Percentiles rank a stretch among this genome's conserved stretches.
These are phyloP conservation scores for Cyberlindnera maritima DNA, from an alignment of 805 yeast species.

Conservation along the genomic window DNA sequence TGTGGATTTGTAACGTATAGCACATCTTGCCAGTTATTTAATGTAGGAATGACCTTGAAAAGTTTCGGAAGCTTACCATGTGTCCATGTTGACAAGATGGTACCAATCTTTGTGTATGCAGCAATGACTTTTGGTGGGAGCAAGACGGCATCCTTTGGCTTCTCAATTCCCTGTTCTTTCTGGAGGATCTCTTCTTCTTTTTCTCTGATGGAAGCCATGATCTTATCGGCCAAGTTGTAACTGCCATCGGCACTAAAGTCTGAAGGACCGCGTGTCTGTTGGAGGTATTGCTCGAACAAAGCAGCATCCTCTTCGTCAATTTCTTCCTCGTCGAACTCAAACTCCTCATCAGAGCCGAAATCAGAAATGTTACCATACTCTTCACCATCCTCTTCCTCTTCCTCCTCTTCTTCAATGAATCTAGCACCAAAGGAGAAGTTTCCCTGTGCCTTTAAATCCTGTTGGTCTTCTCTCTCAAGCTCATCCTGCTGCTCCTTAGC, in stretches of 20 bases:
- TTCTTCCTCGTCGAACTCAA: conserved; percentile 59
- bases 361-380: conserved; percentile 46
- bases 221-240: conserved; percentile 84
- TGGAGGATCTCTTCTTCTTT: conserved; percentile 46
- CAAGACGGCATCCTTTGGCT: conserved; percentile 68
- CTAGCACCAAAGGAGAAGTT: conserved; percentile 31
- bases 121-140: conserved; percentile 95
- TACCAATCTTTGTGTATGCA: conserved; percentile 91
- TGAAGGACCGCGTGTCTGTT: conserved; percentile 33
- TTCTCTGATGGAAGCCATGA: conserved; percentile 84
- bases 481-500: conserved; percentile 95
- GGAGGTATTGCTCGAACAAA: conserved; percentile 75
- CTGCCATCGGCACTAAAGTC: conserved; percentile 39
- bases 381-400: conserved; percentile 34
- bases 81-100: conserved; percentile 80
- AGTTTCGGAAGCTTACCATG: conserved; percentile 97
- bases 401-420: conserved; percentile 50
- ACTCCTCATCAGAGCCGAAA: conserved; percentile 45
- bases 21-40: conserved; percentile 94
- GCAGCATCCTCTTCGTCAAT: conserved; percentile 82
- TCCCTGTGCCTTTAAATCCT: conserved; percentile 28
- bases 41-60: conserved; percentile 90
- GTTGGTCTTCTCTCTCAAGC: conserved; percentile 62
- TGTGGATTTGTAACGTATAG: conserved; percentile 90
- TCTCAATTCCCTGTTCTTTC: conserved; percentile 31